Percentiles rank a stretch among this genome's conserved stretches.
phyloP scores from a whole-genome alignment of 1,139 yeast species.

The Nakaseomyces sp. region DNA sequence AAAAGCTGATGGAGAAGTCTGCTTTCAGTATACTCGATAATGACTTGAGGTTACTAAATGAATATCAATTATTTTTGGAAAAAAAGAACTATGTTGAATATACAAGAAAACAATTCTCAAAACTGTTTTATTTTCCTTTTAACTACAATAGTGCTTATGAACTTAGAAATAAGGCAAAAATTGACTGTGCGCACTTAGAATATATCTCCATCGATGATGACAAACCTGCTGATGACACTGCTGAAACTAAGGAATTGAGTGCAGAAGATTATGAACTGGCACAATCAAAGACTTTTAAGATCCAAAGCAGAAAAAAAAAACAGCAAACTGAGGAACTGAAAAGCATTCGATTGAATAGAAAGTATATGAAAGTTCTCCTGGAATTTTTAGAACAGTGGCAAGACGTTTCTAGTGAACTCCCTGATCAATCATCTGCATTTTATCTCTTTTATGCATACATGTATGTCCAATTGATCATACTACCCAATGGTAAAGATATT shows the following conservation, averaged over 20 bases:
- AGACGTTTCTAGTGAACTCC: conserved; percentile 12
- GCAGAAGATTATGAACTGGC: conserved; percentile 13
- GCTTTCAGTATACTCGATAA: conserved; percentile 19
- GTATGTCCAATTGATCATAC: conserved; percentile 18
- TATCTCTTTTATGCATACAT: conserved; percentile 21
- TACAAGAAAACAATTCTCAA: conserved; percentile 52
- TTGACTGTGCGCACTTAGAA: conserved; percentile 19
- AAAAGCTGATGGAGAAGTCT: conserved; percentile 15
- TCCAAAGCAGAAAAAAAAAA: conserved; percentile 9
- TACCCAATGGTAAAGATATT: conserved; percentile 13
- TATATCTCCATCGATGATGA: conserved; percentile 13
- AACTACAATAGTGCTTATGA: conserved; percentile 69
- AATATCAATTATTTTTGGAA: conserved; percentile 54
- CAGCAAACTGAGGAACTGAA: conserved; percentile 32
- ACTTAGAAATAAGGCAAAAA: conserved; percentile 42
- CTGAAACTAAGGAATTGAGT: conserved; percentile 11
- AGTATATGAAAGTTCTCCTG: conserved; percentile 15
- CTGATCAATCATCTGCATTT: background rate
- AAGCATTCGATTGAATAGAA: conserved; percentile 44
- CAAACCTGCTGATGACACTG: conserved; percentile 12
- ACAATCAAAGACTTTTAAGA: conserved; percentile 25
- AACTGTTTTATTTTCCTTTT: conserved; percentile 70
- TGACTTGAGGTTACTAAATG: conserved; percentile 32
- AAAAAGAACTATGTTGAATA: conserved; percentile 54
- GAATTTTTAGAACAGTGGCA: conserved; percentile 18